These are phyloP conservation scores for Emericellopsis cladophorae DNA, from an alignment of 2,329 filamentous ascomycete genomes.

Conservation along the genomic window DNA sequence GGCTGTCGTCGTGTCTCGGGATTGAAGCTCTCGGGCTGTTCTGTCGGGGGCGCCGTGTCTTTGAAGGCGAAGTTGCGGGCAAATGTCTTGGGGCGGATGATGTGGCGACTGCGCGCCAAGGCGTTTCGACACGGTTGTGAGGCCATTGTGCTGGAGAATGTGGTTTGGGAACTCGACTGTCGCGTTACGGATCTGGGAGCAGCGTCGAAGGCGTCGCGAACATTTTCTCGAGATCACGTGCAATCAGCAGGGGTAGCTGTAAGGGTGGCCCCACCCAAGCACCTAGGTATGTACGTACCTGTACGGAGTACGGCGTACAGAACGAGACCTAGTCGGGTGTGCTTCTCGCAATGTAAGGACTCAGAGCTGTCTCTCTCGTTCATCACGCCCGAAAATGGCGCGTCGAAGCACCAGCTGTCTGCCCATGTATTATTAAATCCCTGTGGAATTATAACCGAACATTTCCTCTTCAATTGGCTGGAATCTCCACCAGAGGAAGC, in stretches of 20 bases:
- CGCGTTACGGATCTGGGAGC: neutral
- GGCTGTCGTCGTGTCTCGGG: slow-evolving; percentile 20
- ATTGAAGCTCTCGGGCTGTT: slow-evolving; percentile 13
- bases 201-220: slow-evolving; percentile 8
- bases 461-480: neutral
- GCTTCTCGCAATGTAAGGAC: too few species aligned
- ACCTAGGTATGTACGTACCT: neutral
- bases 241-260: neutral
- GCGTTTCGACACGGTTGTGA: slow-evolving; percentile 18
- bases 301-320: too few species aligned
- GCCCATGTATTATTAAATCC: too few species aligned
- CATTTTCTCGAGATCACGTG: slow-evolving; percentile 20
- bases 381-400: too few species aligned
- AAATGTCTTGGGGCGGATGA: too few species aligned
- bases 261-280: neutral
- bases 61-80: slow-evolving; percentile 10
- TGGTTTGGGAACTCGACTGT: too few species aligned
- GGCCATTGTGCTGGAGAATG: slow-evolving; percentile 11
- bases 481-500: neutral
- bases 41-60: slow-evolving; percentile 8
- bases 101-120: slow-evolving; percentile 9
- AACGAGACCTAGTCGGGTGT: too few species aligned
- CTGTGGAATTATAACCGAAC: neutral
- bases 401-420: too few species aligned
- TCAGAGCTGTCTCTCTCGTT: too few species aligned